Conservation (phyloP, 2,329 filamentous ascomycete species). For the Pyrenophora graminea region DNA sequence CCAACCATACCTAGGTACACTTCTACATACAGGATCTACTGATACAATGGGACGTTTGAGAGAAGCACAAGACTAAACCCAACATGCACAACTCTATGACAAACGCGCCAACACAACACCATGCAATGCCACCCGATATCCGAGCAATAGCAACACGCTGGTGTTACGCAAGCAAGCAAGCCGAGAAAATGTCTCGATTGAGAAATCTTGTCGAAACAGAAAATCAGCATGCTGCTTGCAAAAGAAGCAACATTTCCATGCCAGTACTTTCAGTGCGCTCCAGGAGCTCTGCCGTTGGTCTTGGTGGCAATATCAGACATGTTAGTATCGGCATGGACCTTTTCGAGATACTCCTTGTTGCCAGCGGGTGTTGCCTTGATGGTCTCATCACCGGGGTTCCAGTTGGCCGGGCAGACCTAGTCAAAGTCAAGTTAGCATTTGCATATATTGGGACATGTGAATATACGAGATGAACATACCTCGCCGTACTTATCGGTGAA, state of each 20-base stretch:
- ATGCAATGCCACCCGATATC: conserved; percentile 4
- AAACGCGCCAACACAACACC: conserved; percentile 11
- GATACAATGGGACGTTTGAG: background rate
- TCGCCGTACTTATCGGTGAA: conserved; percentile 51
- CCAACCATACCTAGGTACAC: background rate
- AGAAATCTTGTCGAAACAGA: conserved; percentile 3
- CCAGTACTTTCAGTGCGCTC: background rate
- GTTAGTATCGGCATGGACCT: conserved; percentile 43
- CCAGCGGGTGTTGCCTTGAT: conserved; percentile 49
- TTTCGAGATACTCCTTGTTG: conserved; percentile 46
- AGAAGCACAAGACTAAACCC: background rate
- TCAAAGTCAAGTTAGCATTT: conserved; percentile 2
- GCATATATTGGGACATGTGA: background rate
- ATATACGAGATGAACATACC: conserved; percentile 16
- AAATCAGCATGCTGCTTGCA: conserved; percentile 5
- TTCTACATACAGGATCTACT: background rate
- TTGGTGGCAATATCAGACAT: conserved; percentile 35
- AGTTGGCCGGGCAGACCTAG: conserved; percentile 49
- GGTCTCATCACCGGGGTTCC: conserved; percentile 47
- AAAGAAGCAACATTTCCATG: background rate
- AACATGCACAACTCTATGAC: conserved; percentile 1
- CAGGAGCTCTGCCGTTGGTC: conserved; percentile 34
- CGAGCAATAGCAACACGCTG: conserved; percentile 2
- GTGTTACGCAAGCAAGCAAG: conserved; percentile 2
- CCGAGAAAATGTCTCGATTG: background rate